Base-by-base conservation (phyloP, 495 filamentous ascomycete genomes). In the Margaritispora aquatica region DNA sequence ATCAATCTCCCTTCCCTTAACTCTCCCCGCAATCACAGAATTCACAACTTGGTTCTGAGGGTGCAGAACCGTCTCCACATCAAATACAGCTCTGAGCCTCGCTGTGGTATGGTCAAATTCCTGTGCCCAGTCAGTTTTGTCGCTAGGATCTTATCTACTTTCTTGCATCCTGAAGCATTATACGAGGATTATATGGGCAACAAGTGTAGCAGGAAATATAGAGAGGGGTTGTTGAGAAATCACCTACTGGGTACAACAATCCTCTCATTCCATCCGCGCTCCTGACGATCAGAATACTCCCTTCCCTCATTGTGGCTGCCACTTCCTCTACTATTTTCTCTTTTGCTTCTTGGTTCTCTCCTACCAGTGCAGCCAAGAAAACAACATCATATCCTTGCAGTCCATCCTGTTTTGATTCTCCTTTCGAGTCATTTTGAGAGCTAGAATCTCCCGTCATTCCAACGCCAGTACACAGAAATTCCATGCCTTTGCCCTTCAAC, bases 351-450 rank as follows among this genome's bases (percentile, higher is more conserved):
- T 66, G 66, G n/a, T 55, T 62, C 10, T 41, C 63, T 1, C 76
- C 76, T 2, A 80, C 77, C 0, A 80, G 63, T 15, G 75, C 75
- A 4, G 77, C 77, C 5, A 80, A 57, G 58, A 68, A 77, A 0
- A 80, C 74, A 2, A 79, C 71, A 51, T 79, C 70, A 41, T 70
- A 74, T 0, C 44, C 31, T 0, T 52, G 50, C 58, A 76, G 62
- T 17, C 38, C 7, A 44, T 44, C 17, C 38, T 8, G 10, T 10
- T 44, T n/a, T 44, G 7, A 15, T 44, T 17, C 15, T 44, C 38
- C 38, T 15, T 44, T 44, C 38, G 19, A 8, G 29, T 13, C 29
- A 34, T 34, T 34, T 34, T 13, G 19, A 15, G 10, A 15, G 8
- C 38, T 17, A 8, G 10, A n/a, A 44, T 5, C 57, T 54, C 23